Percentiles rank a stretch among this genome's conserved stretches.
Conservation (phyloP, 331 rosid species). For the Ulmus americana region DNA sequence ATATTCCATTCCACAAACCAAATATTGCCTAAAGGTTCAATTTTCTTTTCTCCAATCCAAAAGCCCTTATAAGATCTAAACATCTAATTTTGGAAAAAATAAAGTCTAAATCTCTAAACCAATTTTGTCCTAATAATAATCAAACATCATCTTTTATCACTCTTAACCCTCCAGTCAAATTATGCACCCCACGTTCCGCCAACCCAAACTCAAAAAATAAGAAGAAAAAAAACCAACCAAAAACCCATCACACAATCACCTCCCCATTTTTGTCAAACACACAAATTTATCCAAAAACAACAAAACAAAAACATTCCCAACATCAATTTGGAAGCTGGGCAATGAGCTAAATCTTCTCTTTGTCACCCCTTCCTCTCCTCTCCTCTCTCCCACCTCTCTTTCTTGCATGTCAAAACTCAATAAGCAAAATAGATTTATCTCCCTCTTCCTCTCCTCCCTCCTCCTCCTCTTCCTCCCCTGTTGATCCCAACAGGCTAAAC, state of each 20-base stretch:
- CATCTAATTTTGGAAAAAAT: not conserved
- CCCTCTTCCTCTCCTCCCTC: not conserved
- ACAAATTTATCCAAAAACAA: slow-evolving; percentile 18
- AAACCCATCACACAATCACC: slow-evolving; percentile 29
- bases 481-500: slow-evolving; percentile 19
- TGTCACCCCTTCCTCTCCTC: slow-evolving; percentile 10
- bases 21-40: no score
- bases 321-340: slow-evolving; percentile 27
- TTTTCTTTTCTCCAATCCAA: no score
- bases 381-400: slow-evolving; percentile 15
- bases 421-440: slow-evolving; percentile 20
- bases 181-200: slow-evolving; percentile 80
- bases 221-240: slow-evolving; percentile 6
- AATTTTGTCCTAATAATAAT: slow-evolving; percentile 9
- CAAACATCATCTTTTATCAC: not conserved
- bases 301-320: not conserved
- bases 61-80: no score
- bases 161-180: slow-evolving; percentile 33
- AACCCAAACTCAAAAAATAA: slow-evolving; percentile 25
- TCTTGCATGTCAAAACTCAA: slow-evolving; percentile 20
- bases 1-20: no score
- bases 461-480: not conserved
- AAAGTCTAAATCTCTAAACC: not conserved
- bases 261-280: slow-evolving; percentile 35
- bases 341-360: not conserved